phyloP scores from a whole-genome alignment of 768 basidiomycete genomes.

The Mycena maculata region DNA sequence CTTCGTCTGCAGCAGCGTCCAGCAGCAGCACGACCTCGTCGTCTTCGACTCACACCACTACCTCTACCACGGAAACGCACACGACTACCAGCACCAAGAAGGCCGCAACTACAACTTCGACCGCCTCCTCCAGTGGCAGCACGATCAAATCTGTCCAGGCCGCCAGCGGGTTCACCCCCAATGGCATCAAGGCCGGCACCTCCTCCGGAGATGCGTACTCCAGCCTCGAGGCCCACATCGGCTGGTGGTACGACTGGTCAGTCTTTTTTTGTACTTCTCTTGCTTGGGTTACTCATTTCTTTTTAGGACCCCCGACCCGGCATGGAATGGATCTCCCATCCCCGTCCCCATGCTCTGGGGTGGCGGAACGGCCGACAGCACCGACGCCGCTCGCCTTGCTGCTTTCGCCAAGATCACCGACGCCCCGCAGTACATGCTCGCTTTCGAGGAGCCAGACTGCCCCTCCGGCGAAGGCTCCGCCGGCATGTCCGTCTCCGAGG shows the following conservation, averaged over 20 bases:
- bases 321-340: conserved; percentile 52
- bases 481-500: conserved; percentile 56
- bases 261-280: conserved; percentile 12
- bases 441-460: conserved; percentile 62
- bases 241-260: conserved; percentile 64
- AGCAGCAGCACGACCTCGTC: neutral
- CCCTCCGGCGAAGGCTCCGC: conserved; percentile 57
- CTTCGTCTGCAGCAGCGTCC: neutral
- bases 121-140: conserved; percentile 7
- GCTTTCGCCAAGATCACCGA: conserved; percentile 50
- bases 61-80: conserved; percentile 3
- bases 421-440: conserved; percentile 54
- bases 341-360: conserved; percentile 64
- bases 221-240: conserved; percentile 54
- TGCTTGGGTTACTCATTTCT: neutral
- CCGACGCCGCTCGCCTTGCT: conserved; percentile 52
- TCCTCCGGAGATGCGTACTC: conserved; percentile 58
- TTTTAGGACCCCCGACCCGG: conserved; percentile 52
- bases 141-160: conserved; percentile 24
- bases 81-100: conserved; percentile 7
- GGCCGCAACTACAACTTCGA: neutral
- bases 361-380: conserved; percentile 50
- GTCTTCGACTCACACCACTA: conserved; percentile 1
- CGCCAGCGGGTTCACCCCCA: conserved; percentile 49
- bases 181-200: conserved; percentile 59